These are phyloP conservation scores for Candida neerlandica DNA, from an alignment of 1,139 yeast species.

Conservation along the genomic window DNA sequence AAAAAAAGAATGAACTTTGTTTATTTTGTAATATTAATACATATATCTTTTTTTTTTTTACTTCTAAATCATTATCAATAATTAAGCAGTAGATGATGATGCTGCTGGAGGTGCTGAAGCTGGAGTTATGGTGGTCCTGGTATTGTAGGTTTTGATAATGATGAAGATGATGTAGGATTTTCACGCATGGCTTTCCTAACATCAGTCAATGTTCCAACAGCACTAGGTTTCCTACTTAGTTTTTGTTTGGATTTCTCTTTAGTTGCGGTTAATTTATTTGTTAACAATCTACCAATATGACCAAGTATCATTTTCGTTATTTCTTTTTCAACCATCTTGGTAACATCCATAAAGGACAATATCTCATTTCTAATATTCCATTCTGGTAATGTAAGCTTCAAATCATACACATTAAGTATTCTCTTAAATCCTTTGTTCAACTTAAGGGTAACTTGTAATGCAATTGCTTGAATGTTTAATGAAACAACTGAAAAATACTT, in stretches of 20 bases:
- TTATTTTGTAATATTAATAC: background rate
- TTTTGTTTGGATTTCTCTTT: constrained; percentile 19
- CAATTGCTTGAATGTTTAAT: constrained; percentile 48
- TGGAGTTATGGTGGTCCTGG: too few species aligned
- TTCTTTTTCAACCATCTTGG: constrained; percentile 52
- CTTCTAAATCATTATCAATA: background rate
- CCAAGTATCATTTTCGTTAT: constrained; percentile 54
- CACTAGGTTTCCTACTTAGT: constrained; percentile 11
- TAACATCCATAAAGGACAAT: constrained; percentile 56
- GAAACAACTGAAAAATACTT: constrained; percentile 57
- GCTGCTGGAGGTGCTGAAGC: too few species aligned
- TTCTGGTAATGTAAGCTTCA: constrained; percentile 56
- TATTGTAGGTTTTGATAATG: too few species aligned
- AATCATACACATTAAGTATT: constrained; percentile 62
- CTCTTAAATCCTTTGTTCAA: constrained; percentile 57
- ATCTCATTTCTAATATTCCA: constrained; percentile 50
- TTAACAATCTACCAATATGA: constrained; percentile 61
- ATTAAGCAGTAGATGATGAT: too few species aligned
- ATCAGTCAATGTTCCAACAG: constrained; percentile 1
- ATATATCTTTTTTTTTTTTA: background rate
- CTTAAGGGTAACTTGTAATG: constrained; percentile 58
- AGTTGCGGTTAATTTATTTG: constrained; percentile 50
- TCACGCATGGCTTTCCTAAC: background rate
- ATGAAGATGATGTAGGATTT: background rate
- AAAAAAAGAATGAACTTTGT: background rate